phyloP scores from a whole-genome alignment of 2,329 filamentous ascomycete genomes.

The Tolypocladium tundrense region DNA sequence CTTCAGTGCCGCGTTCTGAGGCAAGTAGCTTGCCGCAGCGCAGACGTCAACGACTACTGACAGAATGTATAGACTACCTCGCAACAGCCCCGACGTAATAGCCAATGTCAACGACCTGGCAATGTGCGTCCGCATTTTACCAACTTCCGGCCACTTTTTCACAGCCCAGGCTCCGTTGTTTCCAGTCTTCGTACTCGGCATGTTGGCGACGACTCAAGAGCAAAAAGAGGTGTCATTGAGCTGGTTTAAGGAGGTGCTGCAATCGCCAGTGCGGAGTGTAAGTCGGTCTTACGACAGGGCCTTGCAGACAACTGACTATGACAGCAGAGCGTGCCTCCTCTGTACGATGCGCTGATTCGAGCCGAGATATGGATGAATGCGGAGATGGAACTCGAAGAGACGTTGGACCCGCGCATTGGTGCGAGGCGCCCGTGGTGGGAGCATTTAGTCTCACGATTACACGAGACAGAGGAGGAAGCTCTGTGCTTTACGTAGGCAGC shows the following conservation, averaged over 20 bases:
- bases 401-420: constrained; percentile 9
- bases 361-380: constrained; percentile 24
- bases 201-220: constrained; percentile 18
- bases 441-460: constrained; percentile 61
- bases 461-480: not conserved
- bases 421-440: constrained; percentile 29
- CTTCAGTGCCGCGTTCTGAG: constrained; percentile 27
- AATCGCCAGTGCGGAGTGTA: constrained; percentile 27
- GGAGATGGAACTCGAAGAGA: constrained; percentile 13
- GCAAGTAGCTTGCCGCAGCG: constrained; percentile 10
- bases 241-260: constrained; percentile 27
- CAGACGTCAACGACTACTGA: not conserved
- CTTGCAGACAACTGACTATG: not conserved
- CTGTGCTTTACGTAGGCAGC: not conserved
- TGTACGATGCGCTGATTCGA: constrained; percentile 20
- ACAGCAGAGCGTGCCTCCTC: constrained; percentile 27
- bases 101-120: constrained; percentile 21
- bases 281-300: constrained; percentile 12
- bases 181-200: constrained; percentile 28
- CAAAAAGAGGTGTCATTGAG: constrained; percentile 17
- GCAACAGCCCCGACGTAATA: constrained; percentile 24
- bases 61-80: constrained; percentile 18
- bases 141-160: constrained; percentile 27
- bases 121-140: constrained; percentile 27
- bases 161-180: constrained; percentile 31